A percentile compares a stretch with the other conserved stretches of the same genome.
These are phyloP conservation scores for Aureoboletus auriporus DNA, from an alignment of 768 basidiomycete species.

Conservation along the genomic window DNA sequence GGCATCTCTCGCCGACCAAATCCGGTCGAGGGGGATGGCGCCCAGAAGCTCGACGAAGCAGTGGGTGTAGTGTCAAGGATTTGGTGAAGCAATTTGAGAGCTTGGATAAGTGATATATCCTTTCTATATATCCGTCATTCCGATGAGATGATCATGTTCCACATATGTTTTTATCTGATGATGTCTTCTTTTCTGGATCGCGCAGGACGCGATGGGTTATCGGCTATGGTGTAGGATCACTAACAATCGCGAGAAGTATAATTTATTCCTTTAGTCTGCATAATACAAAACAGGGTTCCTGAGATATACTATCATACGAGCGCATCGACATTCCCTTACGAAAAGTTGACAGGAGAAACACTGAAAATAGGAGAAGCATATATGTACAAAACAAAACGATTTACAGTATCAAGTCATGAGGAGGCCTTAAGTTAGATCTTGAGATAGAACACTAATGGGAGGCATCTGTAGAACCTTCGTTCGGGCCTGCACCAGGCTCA, in stretches of 20 bases:
- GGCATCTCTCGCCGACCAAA: slow-evolving; percentile 37
- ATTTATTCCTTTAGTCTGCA: background rate
- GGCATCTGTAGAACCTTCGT: background rate
- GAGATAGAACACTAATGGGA: background rate
- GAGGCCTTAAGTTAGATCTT: background rate
- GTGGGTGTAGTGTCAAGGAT: slow-evolving; percentile 70
- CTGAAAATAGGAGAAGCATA: background rate
- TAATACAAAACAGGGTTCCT: background rate
- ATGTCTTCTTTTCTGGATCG: slow-evolving; percentile 6
- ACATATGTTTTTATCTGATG: slow-evolving; percentile 1
- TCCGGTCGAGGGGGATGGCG: slow-evolving; percentile 31
- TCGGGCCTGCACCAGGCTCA: background rate
- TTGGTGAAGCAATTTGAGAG: slow-evolving; percentile 61
- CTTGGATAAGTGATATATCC: slow-evolving; percentile 13
- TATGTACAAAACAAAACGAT: too few relatives aligned
- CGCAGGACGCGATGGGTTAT: slow-evolving; percentile 12
- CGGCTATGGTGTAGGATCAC: background rate
- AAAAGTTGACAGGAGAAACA: background rate
- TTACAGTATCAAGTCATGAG: background rate
- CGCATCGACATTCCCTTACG: background rate
- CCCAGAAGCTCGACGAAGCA: slow-evolving; percentile 46
- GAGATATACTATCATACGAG: too few relatives aligned
- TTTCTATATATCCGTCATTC: background rate
- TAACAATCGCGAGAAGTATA: background rate
- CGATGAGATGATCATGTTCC: slow-evolving; percentile 1